These are phyloP conservation scores for Elsinoe fawcettii DNA, from an alignment of 2,329 filamentous ascomycete genomes.

Conservation along the genomic window DNA sequence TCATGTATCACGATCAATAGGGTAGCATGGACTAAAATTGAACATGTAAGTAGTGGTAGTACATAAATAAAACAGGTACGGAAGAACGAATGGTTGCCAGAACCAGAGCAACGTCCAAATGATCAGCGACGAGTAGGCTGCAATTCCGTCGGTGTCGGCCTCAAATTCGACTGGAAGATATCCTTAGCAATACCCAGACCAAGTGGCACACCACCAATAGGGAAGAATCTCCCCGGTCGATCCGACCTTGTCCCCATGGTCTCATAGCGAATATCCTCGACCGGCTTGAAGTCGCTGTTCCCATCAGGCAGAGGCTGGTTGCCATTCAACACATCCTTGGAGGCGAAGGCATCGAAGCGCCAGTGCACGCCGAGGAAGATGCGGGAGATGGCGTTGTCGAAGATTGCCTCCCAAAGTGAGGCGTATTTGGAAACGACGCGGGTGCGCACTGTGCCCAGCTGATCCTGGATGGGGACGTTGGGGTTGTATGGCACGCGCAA, in stretches of 20 bases:
- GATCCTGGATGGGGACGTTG: constrained; percentile 22
- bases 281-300: neutral
- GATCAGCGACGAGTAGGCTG: neutral
- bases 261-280: neutral
- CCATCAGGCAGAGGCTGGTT: neutral
- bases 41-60: no score
- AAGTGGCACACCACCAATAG: constrained; percentile 1
- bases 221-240: neutral
- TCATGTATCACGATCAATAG: neutral
- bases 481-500: constrained; percentile 24
- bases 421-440: constrained; percentile 20
- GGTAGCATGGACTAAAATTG: no score
- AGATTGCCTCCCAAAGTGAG: constrained; percentile 25
- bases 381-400: constrained; percentile 26
- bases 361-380: constrained; percentile 27
- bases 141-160: neutral
- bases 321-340: neutral
- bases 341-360: constrained; percentile 26
- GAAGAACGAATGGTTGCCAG: no score
- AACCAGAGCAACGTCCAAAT: neutral
- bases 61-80: no score
- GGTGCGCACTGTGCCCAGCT: constrained; percentile 25
- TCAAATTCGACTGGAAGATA: constrained; percentile 2
- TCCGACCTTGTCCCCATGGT: neutral
- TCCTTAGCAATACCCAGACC: neutral